phyloP scores from a whole-genome alignment of 192 early-diverging fungal species.

The Mortierella hygrophila region DNA sequence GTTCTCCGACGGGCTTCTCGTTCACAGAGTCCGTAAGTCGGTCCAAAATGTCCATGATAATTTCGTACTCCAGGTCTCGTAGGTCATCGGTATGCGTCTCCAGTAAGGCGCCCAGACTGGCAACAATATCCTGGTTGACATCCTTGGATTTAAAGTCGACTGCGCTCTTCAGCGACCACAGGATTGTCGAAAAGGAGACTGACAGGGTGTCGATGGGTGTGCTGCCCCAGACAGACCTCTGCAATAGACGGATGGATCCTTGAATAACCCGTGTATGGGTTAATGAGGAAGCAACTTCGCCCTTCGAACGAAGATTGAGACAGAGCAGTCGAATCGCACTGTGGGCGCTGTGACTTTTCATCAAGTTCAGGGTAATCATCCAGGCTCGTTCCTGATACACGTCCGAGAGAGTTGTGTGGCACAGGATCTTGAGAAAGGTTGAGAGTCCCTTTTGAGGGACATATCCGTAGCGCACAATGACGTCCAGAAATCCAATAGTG shows the following conservation, averaged over 20 bases:
- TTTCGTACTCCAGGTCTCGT: conserved; percentile 61
- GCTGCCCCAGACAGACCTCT: conserved; percentile 68
- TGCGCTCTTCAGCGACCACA: conserved; percentile 53
- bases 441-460: conserved; percentile 61
- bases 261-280: conserved; percentile 47
- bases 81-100: conserved; percentile 19
- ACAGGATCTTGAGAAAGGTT: conserved; percentile 66
- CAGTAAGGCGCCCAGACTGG: conserved; percentile 27
- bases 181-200: conserved; percentile 50
- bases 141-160: conserved; percentile 33
- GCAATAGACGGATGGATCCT: conserved; percentile 70
- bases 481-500: conserved; percentile 65
- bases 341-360: conserved; percentile 74
- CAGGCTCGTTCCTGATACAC: conserved; percentile 58
- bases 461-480: conserved; percentile 68
- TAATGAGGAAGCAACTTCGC: conserved; percentile 13
- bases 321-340: conserved; percentile 68
- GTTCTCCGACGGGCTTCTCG: conserved; percentile 19
- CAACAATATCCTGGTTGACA: conserved; percentile 39
- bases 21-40: conserved; percentile 10
- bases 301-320: conserved; percentile 60
- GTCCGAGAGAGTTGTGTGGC: conserved; percentile 53
- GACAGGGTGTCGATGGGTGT: conserved; percentile 56
- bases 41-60: conserved; percentile 63
- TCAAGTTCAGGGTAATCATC: conserved; percentile 73